Conservation (phyloP, 2,329 filamentous ascomycete genomes). For the Hypoxylon sp. region DNA sequence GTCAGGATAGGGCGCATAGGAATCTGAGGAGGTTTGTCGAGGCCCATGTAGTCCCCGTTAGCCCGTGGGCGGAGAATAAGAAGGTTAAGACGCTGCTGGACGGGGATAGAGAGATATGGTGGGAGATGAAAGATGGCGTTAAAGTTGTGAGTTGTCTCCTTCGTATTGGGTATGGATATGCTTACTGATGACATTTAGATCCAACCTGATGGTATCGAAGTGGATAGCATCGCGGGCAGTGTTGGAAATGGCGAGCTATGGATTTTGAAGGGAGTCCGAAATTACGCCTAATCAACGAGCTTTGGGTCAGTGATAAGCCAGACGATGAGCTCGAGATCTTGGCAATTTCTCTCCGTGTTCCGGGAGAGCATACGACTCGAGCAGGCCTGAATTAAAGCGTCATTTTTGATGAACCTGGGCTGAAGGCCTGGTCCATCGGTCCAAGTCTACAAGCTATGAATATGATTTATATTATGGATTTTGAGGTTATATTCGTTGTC, state of each 20-base stretch:
- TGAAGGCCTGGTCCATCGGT: not conserved
- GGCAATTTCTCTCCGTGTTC: not conserved
- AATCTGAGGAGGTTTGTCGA: slow-evolving; percentile 89
- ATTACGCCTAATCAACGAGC: slow-evolving; percentile 56
- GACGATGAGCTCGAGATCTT: not conserved
- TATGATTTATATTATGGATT: not conserved
- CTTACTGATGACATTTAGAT: slow-evolving; percentile 65
- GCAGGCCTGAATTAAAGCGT: not conserved
- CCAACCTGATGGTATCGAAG: slow-evolving; percentile 84
- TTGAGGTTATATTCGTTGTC: not conserved
- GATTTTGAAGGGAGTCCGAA: slow-evolving; percentile 72
- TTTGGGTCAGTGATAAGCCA: not conserved
- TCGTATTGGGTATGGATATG: slow-evolving; percentile 29
- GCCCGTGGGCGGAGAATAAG: slow-evolving; percentile 79
- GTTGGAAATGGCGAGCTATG: slow-evolving; percentile 93
- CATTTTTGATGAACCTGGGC: not conserved
- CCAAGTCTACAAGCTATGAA: not conserved
- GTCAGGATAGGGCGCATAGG: slow-evolving; percentile 79
- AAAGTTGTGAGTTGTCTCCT: slow-evolving; percentile 70
- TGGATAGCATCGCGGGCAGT: slow-evolving; percentile 79
- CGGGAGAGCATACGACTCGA: not conserved
- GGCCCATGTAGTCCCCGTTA: slow-evolving; percentile 82
- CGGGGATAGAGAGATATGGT: slow-evolving; percentile 79
- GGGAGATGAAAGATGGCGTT: slow-evolving; percentile 79
- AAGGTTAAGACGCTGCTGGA: slow-evolving; percentile 79